Percentiles rank a stretch among this genome's conserved stretches.
phyloP scores from a whole-genome alignment of 805 yeast species.

The Wickerhamiella siamensis region DNA sequence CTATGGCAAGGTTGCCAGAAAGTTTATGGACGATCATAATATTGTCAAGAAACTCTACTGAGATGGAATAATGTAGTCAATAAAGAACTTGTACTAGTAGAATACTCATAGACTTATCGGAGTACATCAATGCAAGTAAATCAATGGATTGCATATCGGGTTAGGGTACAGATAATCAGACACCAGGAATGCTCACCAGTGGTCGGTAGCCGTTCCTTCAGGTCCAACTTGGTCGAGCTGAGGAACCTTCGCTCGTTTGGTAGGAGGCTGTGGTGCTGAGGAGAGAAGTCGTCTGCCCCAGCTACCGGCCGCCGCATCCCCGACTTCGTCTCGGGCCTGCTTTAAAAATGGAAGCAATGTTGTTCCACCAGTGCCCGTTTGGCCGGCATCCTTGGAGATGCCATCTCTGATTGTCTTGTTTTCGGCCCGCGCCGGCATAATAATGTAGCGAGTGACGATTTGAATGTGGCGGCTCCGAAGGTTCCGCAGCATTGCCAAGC shows the following conservation, averaged over 20 bases:
- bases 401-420: constrained; percentile 40
- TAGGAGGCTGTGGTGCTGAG: background rate
- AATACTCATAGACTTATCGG: no score
- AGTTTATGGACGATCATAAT: constrained; percentile 38
- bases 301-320: constrained; percentile 79
- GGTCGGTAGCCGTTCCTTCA: background rate
- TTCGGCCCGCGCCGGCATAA: constrained; percentile 54
- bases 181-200: background rate
- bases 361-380: constrained; percentile 85
- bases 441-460: constrained; percentile 75
- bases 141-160: no score
- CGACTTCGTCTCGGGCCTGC: constrained; percentile 93
- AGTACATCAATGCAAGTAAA: no score
- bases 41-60: constrained; percentile 28
- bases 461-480: constrained; percentile 91
- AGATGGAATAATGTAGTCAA: background rate
- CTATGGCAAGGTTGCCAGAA: constrained; percentile 38
- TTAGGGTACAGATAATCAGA: no score
- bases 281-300: constrained; percentile 62
- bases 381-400: constrained; percentile 41
- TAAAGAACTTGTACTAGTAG: background rate
- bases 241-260: background rate
- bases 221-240: background rate
- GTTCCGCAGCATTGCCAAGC: constrained; percentile 72
- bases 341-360: constrained; percentile 79